These are phyloP conservation scores for Closterium sp. DNA, from an alignment of 139 green algal species.

Conservation along the genomic window DNA sequence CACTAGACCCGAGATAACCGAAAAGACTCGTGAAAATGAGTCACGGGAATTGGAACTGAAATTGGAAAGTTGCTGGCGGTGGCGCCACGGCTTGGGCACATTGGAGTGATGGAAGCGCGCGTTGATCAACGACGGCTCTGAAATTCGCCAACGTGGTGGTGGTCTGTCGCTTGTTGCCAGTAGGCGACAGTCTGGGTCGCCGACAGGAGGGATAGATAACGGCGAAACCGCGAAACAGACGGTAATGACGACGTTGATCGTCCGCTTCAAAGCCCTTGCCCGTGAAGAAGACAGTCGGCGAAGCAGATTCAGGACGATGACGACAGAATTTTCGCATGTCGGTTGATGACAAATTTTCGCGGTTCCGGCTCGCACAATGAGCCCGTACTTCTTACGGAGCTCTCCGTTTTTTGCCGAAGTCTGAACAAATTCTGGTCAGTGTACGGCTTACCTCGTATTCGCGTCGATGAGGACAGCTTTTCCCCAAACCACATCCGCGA, in stretches of 20 bases:
- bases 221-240: neutral
- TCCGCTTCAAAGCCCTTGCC: neutral
- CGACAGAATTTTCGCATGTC: neutral
- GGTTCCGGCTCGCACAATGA: too few relatives aligned
- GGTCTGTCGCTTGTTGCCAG: neutral
- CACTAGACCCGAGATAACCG: too few relatives aligned
- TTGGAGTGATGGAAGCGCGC: neutral
- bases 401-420: too few relatives aligned
- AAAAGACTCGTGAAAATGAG: too few relatives aligned
- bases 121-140: neutral
- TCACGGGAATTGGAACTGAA: neutral
- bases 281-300: too few relatives aligned
- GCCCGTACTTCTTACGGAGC: too few relatives aligned
- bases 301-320: too few relatives aligned
- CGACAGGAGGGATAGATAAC: neutral
- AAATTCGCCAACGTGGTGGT: neutral
- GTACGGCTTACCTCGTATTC: too few relatives aligned
- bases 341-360: neutral
- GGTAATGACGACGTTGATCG: neutral
- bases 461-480: too few relatives aligned
- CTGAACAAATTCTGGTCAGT: too few relatives aligned
- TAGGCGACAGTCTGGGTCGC: neutral
- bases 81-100: neutral
- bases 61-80: neutral
- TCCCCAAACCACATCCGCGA: too few relatives aligned